Conservation (phyloP, 2,329 filamentous ascomycete species). For the Phyllosticta ampelicida region DNA sequence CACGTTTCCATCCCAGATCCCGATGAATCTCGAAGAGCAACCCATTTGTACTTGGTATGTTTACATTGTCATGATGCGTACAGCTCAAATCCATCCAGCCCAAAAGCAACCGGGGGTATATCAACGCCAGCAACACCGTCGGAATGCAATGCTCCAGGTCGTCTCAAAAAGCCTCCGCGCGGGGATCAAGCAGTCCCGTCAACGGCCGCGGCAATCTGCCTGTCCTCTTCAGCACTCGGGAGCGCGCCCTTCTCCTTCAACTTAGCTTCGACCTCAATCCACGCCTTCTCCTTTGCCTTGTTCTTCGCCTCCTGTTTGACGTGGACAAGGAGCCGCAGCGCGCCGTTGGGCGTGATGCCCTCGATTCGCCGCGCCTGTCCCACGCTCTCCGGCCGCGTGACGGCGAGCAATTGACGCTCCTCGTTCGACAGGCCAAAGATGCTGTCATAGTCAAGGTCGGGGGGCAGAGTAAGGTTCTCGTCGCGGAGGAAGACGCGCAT, state of each 20-base stretch:
- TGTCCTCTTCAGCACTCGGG: not conserved
- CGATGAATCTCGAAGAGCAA: no score
- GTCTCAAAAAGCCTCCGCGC: not conserved
- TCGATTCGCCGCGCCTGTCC: conserved; percentile 84
- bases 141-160: not conserved
- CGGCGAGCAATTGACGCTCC: conserved; percentile 60
- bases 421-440: conserved; percentile 68
- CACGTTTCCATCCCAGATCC: no score
- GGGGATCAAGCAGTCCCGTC: not conserved
- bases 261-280: conserved; percentile 1
- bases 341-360: conserved; percentile 49
- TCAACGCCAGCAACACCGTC: not conserved
- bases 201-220: not conserved
- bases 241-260: not conserved
- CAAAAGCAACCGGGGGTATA: not conserved
- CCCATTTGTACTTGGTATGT: no score
- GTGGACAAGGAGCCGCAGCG: conserved; percentile 48
- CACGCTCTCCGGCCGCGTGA: conserved; percentile 68
- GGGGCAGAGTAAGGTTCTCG: conserved; percentile 61
- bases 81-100: no score
- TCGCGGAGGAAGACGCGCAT: conserved; percentile 62
- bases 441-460: conserved; percentile 62
- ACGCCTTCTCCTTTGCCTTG: conserved; percentile 17
- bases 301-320: conserved; percentile 39
- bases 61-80: no score